These are phyloP conservation scores for Fusarium guadeloupense DNA, from an alignment of 2,329 filamentous ascomycete genomes.

Conservation along the genomic window DNA sequence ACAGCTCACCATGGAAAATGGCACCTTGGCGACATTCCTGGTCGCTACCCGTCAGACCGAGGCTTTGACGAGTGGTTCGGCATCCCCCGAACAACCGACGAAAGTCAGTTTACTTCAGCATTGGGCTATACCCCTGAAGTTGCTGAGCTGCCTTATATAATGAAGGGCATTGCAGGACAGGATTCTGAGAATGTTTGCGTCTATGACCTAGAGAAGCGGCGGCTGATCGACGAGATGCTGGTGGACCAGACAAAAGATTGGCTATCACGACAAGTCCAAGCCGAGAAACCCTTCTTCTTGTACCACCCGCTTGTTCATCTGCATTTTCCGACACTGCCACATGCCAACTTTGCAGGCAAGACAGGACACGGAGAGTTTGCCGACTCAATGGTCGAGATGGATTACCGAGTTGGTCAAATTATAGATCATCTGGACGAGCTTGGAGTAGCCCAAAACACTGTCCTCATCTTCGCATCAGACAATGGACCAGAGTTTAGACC, in stretches of 20 bases:
- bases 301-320: constrained; percentile 49
- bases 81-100: constrained; percentile 50
- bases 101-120: constrained; percentile 48
- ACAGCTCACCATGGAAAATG: constrained; percentile 50
- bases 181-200: constrained; percentile 45
- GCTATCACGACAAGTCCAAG: constrained; percentile 40
- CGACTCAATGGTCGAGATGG: constrained; percentile 49
- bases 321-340: constrained; percentile 48
- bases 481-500: constrained; percentile 49
- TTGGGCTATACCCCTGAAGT: constrained; percentile 47
- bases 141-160: constrained; percentile 48
- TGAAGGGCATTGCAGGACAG: constrained; percentile 42
- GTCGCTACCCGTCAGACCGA: constrained; percentile 48
- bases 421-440: constrained; percentile 46
- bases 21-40: constrained; percentile 49
- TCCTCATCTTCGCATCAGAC: constrained; percentile 50
- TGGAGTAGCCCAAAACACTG: constrained; percentile 44
- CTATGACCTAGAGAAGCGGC: constrained; percentile 46
- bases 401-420: constrained; percentile 45
- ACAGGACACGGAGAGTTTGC: constrained; percentile 46
- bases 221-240: constrained; percentile 47
- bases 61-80: constrained; percentile 52
- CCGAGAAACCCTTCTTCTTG: constrained; percentile 43
- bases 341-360: constrained; percentile 43
- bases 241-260: constrained; percentile 47